A percentile compares a stretch with the other conserved stretches of the same genome.
Evolutionary conservation across 495 filamentous ascomycete genomes (phyloP).

Genomic region (Chaetomium tenue): DNA sequence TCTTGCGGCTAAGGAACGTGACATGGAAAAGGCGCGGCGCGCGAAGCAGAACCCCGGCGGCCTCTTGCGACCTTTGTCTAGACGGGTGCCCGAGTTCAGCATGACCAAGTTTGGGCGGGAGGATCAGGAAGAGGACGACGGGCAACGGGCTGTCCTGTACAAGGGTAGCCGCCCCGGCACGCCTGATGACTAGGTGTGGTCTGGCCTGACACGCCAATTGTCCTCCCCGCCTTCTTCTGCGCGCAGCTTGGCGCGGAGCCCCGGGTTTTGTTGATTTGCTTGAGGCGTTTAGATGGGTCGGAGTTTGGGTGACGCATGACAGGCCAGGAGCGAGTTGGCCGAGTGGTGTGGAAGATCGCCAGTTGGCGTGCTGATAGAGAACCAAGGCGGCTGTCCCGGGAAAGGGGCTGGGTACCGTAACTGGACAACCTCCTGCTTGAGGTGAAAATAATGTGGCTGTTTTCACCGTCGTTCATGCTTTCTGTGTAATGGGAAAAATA

Average conservation of each 20-base stretch:
- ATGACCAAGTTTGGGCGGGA: conserved; percentile 50
- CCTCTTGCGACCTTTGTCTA: conserved; percentile 37
- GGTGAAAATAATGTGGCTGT: neutral
- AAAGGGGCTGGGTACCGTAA: too few species aligned
- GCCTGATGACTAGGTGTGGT: conserved; percentile 42
- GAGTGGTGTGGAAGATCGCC: neutral
- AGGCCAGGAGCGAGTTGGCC: neutral
- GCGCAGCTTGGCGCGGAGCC: conserved; percentile 16
- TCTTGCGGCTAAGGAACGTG: conserved; percentile 40
- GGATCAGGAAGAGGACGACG: conserved; percentile 40
- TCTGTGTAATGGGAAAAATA: neutral
- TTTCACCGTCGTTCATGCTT: neutral
- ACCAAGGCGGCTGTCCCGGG: too few species aligned
- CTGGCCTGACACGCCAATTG: conserved; percentile 27
- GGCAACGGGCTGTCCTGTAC: conserved; percentile 32
- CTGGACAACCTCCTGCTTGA: neutral
- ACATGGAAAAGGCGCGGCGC: conserved; percentile 35
- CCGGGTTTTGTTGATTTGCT: conserved; percentile 19
- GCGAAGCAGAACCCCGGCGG: conserved; percentile 34
- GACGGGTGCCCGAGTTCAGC: conserved; percentile 47
- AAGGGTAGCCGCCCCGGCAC: conserved; percentile 38
- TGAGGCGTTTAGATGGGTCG: conserved; percentile 3
- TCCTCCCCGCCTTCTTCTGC: conserved; percentile 26
- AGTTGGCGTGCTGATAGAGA: neutral
- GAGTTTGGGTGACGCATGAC: conserved; percentile 5